Percentiles rank a stretch among this genome's conserved stretches.
phyloP scores from a whole-genome alignment of 2,329 filamentous ascomycete genomes.

The Hymenoscyphus scutula region DNA sequence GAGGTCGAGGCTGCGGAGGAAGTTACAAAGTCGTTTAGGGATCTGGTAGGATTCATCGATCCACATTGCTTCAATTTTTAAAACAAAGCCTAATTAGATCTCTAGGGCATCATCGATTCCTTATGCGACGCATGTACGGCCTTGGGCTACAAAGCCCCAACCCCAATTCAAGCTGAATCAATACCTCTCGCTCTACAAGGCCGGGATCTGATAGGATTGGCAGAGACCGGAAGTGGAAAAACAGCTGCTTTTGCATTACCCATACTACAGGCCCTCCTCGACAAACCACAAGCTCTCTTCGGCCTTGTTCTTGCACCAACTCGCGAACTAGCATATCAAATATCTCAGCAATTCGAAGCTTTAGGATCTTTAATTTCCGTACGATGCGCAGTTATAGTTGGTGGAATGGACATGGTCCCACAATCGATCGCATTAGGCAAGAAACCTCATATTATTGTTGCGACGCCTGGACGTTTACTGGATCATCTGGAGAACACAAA shows the following conservation, averaged over 20 bases:
- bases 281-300: slow-evolving; percentile 81
- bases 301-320: slow-evolving; percentile 91
- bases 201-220: slow-evolving; percentile 87
- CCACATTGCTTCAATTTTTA: too few species aligned
- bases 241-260: slow-evolving; percentile 93
- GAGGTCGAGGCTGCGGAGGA: slow-evolving; percentile 19
- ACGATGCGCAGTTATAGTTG: slow-evolving; percentile 80
- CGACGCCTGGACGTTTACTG: slow-evolving; percentile 82
- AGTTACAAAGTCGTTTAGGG: slow-evolving; percentile 46
- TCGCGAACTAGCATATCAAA: slow-evolving; percentile 89
- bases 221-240: slow-evolving; percentile 94
- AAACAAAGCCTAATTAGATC: slow-evolving; percentile 7
- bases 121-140: slow-evolving; percentile 84
- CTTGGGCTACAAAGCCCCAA: slow-evolving; percentile 81
- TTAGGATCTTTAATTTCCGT: slow-evolving; percentile 87
- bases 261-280: slow-evolving; percentile 86
- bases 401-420: slow-evolving; percentile 92
- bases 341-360: slow-evolving; percentile 82
- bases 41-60: slow-evolving; percentile 39
- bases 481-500: slow-evolving; percentile 97
- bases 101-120: slow-evolving; percentile 76
- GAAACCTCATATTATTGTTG: slow-evolving; percentile 91
- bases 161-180: slow-evolving; percentile 81
- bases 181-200: slow-evolving; percentile 79
- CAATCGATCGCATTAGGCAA: slow-evolving; percentile 92